Conservation (phyloP, 352 stramenopile genomes). For the Phytophthora pini region DNA sequence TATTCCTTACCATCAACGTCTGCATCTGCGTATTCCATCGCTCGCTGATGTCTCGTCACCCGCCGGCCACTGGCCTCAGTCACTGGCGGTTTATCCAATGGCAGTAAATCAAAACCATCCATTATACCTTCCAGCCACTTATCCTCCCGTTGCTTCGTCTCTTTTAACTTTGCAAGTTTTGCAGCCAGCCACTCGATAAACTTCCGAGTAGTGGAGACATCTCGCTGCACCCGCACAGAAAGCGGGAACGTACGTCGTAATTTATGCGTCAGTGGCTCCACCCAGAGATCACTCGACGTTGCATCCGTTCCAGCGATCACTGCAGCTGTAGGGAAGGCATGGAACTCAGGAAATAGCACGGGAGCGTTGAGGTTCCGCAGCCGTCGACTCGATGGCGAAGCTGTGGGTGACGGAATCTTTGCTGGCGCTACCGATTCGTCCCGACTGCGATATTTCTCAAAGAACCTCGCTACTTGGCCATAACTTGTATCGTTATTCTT, state of each 20-base stretch:
- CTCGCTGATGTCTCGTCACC: slow-evolving; percentile 25
- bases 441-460: slow-evolving; percentile 56
- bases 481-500: slow-evolving; percentile 79
- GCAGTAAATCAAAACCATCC: slow-evolving; percentile 49
- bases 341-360: slow-evolving; percentile 51
- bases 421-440: slow-evolving; percentile 1
- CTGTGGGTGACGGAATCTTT: not conserved
- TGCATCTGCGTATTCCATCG: slow-evolving; percentile 5
- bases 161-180: slow-evolving; percentile 51
- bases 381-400: slow-evolving; percentile 9
- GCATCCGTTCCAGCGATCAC: slow-evolving; percentile 77
- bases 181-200: slow-evolving; percentile 76
- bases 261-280: slow-evolving; percentile 67
- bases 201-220: slow-evolving; percentile 59
- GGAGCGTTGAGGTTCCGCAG: slow-evolving; percentile 29
- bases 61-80: slow-evolving; percentile 11
- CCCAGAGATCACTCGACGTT: slow-evolving; percentile 80
- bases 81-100: slow-evolving; percentile 30
- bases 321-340: slow-evolving; percentile 62
- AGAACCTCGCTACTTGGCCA: slow-evolving; percentile 62
- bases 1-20: not conserved
- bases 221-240: slow-evolving; percentile 57
- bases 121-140: slow-evolving; percentile 64
- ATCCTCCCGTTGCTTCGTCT: slow-evolving; percentile 48
- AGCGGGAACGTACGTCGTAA: slow-evolving; percentile 77